A percentile compares a stretch with the other conserved stretches of the same genome.
These are phyloP conservation scores for Aureobasidium sp. DNA, from an alignment of 2,329 filamentous ascomycete species.

Conservation along the genomic window DNA sequence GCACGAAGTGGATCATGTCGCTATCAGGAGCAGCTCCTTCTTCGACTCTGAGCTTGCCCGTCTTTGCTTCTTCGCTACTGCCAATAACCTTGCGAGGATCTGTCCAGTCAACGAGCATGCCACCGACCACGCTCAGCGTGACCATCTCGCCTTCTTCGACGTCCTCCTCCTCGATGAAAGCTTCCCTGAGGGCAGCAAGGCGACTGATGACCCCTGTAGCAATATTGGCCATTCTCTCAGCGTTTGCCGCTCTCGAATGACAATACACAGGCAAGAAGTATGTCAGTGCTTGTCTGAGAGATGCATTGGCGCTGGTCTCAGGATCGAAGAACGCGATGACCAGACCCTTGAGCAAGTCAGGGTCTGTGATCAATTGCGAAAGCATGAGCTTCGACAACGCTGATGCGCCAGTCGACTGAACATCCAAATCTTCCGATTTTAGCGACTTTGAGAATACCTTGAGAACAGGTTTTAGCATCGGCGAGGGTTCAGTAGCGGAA, in stretches of 20 bases:
- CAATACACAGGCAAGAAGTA: constrained; percentile 96
- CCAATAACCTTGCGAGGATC: constrained; percentile 72
- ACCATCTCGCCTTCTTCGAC: constrained; percentile 75
- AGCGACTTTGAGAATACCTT: constrained; percentile 83
- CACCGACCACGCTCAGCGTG: constrained; percentile 61
- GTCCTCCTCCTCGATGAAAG: constrained; percentile 45
- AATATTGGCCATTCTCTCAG: constrained; percentile 68
- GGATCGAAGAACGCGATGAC: constrained; percentile 84
- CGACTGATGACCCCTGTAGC: constrained; percentile 66
- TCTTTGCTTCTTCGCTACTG: constrained; percentile 46
- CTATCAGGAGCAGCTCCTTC: constrained; percentile 53
- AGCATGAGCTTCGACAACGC: constrained; percentile 82
- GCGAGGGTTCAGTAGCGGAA: constrained; percentile 20
- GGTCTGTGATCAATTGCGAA: constrained; percentile 64
- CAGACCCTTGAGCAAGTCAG: constrained; percentile 69
- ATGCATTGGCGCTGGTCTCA: constrained; percentile 68
- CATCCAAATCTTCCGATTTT: constrained; percentile 60
- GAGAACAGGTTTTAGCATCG: constrained; percentile 53
- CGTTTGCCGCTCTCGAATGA: constrained; percentile 75
- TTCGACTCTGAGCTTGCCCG: constrained; percentile 37
- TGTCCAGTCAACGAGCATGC: constrained; percentile 88
- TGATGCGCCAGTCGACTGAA: constrained; percentile 72
- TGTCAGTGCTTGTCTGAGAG: constrained; percentile 74
- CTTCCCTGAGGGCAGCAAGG: constrained; percentile 38
- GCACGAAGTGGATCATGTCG: constrained; percentile 57